phyloP scores from a whole-genome alignment of 306 rosid genomes.

The Begonia fuchsioides region DNA sequence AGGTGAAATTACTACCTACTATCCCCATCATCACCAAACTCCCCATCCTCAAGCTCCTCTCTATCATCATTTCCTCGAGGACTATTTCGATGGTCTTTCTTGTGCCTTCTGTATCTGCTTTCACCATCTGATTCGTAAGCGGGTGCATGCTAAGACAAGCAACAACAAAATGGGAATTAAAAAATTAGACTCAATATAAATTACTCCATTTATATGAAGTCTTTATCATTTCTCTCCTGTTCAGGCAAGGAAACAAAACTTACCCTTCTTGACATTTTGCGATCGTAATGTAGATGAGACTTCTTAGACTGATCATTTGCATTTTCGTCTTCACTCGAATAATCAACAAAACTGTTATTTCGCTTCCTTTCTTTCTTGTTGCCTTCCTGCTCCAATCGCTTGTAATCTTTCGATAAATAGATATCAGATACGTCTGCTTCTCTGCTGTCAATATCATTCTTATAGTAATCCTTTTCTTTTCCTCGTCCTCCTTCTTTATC shows the following conservation, averaged over 20 bases:
- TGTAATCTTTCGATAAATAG: conserved; percentile 39
- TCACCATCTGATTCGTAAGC: conserved; percentile 65
- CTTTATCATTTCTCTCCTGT: conserved; percentile 1
- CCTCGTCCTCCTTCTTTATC: conserved; percentile 57
- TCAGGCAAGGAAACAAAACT: conserved; percentile 12
- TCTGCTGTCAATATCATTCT: conserved; percentile 47
- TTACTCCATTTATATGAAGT: background rate
- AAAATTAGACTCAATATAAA: background rate
- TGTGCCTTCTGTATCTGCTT: conserved; percentile 61
- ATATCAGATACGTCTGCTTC: conserved; percentile 33
- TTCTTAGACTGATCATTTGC: conserved; percentile 50
- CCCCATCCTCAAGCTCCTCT: conserved; percentile 69
- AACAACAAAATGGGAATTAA: background rate
- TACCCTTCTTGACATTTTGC: conserved; percentile 69
- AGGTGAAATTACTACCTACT: conserved; percentile 28
- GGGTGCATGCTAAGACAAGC: conserved; percentile 41
- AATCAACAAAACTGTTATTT: conserved; percentile 49
- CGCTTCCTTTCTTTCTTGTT: conserved; percentile 44
- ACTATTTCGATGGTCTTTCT: conserved; percentile 54
- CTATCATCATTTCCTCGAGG: conserved; percentile 46
- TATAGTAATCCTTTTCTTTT: conserved; percentile 33
- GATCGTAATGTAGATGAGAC: conserved; percentile 54
- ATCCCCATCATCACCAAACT: conserved; percentile 50
- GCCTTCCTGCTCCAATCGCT: conserved; percentile 32
- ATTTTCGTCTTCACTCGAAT: conserved; percentile 38